Evolutionary conservation across 192 early-diverging fungal genomes (phyloP), one percentile per base, ranked within the genome.

Genomic region (Coemansia sp.): DNA sequence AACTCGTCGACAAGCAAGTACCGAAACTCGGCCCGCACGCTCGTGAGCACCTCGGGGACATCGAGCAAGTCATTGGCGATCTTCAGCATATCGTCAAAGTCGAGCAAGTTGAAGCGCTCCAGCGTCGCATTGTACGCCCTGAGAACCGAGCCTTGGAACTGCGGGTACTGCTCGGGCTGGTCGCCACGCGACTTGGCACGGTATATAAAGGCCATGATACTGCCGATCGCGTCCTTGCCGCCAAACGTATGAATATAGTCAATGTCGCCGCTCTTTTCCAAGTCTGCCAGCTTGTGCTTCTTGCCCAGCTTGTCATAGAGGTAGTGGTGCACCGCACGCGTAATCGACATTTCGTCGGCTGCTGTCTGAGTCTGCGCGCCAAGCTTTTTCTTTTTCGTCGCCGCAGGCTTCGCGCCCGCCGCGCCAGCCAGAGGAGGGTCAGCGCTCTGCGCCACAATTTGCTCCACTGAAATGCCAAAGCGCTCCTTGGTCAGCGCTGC

Each of bases 71-170:
- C 37, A 25, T 59, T 62, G 17, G 80, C 72, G 10, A 54, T 32
- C 46, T 45, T 35, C 7, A 83, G 63, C 25, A 83, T 53, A 17
- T 83, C 80, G 66, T 83, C 80, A 65, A 83, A 83, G 41, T 83
- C 80, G 17, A 77, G 56, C 80, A 83, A 38, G 9, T 61, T 62
- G 56, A 68, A 74, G 35, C 56, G 57, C 53, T 68, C 53, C 37
- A 83, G 45, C 11, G 63, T 72, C 2, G 45, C 68, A 27, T 74
- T 83, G 41, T 83, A 83, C 38, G 80, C 80, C 25, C 67, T 72
- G 39, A 77, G 54, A 5, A 77, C 62, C 31, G 79, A 64, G 11
- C 62, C 62, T 45, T 71, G 62, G 12, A 70, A 6, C 27, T 47
- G 62, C 38, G 73, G 70, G 37, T 63, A 67, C 54, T 57, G 25